phyloP scores from a whole-genome alignment of 2,329 filamentous ascomycete genomes.

The Paramyrothecium roridum region DNA sequence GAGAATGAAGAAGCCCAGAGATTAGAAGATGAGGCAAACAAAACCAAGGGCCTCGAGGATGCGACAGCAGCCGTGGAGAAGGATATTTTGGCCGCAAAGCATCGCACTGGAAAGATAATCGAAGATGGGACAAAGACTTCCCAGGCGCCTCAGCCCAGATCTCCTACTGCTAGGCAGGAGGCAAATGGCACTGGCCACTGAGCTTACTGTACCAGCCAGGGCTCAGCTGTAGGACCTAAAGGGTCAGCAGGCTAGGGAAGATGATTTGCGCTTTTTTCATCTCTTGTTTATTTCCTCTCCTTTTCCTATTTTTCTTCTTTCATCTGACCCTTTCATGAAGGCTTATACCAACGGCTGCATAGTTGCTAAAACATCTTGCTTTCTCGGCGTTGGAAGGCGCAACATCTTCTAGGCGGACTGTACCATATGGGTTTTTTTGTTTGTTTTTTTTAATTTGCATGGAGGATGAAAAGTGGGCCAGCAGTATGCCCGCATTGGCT shows the following conservation, averaged over 20 bases:
- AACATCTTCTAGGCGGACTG: conserved; percentile 13
- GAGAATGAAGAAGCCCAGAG: conserved; percentile 55
- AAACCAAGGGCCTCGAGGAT: conserved; percentile 21
- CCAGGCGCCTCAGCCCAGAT: not conserved
- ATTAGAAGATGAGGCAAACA: conserved; percentile 44
- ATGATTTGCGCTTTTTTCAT: not conserved
- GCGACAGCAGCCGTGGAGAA: conserved; percentile 16
- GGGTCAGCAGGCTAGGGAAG: conserved; percentile 10
- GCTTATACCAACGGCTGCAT: not conserved
- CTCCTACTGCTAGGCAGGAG: not conserved
- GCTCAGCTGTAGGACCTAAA: conserved; percentile 17
- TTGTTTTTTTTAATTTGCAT: not conserved
- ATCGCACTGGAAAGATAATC: not conserved
- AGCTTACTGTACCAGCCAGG: conserved; percentile 9
- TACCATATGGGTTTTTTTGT: conserved; percentile 16
- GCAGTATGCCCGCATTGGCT: not conserved
- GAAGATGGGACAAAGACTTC: not conserved
- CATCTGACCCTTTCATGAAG: not conserved
- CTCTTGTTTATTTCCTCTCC: not conserved
- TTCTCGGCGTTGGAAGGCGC: conserved; percentile 16
- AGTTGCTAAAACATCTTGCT: conserved; percentile 14
- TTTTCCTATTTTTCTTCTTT: not conserved
- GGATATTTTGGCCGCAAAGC: conserved; percentile 13
- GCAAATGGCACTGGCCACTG: conserved; percentile 4
- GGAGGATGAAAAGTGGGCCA: not conserved